These are phyloP conservation scores for Cucurbita ficifolia DNA, from an alignment of 306 rosid genomes.

Conservation along the genomic window DNA sequence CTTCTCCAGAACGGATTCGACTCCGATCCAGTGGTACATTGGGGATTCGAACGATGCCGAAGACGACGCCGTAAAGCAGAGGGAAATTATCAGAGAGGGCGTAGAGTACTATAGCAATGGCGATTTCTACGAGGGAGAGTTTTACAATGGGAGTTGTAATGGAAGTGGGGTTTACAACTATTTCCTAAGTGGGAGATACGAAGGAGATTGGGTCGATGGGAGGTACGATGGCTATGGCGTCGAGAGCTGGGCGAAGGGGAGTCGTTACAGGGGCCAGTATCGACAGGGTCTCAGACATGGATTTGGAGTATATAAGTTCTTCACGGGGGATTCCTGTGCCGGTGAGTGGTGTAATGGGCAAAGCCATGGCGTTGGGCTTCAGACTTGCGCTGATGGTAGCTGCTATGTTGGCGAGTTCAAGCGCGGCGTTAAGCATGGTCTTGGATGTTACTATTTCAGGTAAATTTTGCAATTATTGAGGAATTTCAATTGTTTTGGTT, in stretches of 20 bases:
- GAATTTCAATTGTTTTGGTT: not conserved
- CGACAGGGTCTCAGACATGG: constrained; percentile 82
- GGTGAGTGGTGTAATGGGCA: constrained; percentile 96
- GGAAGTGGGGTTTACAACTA: constrained; percentile 94
- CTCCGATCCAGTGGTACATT: constrained; percentile 88
- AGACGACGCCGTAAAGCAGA: constrained; percentile 1
- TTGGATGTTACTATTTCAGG: constrained; percentile 95
- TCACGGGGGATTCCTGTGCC: constrained; percentile 69
- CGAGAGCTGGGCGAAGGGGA: constrained; percentile 89
- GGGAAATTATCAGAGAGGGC: constrained; percentile 50
- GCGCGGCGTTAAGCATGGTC: constrained; percentile 85
- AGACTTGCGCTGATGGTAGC: constrained; percentile 89
- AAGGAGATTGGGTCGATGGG: constrained; percentile 96
- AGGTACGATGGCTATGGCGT: constrained; percentile 82
- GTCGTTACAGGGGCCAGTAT: constrained; percentile 74
- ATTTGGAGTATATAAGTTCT: constrained; percentile 68
- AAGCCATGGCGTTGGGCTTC: constrained; percentile 87
- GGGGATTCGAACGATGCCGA: constrained; percentile 33
- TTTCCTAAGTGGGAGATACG: constrained; percentile 73
- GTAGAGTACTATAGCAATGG: constrained; percentile 97
- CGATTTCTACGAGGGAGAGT: constrained; percentile 92
- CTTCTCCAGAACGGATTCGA: constrained; percentile 21
- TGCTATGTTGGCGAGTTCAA: constrained; percentile 73
- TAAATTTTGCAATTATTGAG: constrained; percentile 10
- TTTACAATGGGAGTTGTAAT: constrained; percentile 61